Percentiles rank a stretch among this genome's conserved stretches.
phyloP scores from a whole-genome alignment of 2,329 filamentous ascomycete species.

The Fusarium nurragi region DNA sequence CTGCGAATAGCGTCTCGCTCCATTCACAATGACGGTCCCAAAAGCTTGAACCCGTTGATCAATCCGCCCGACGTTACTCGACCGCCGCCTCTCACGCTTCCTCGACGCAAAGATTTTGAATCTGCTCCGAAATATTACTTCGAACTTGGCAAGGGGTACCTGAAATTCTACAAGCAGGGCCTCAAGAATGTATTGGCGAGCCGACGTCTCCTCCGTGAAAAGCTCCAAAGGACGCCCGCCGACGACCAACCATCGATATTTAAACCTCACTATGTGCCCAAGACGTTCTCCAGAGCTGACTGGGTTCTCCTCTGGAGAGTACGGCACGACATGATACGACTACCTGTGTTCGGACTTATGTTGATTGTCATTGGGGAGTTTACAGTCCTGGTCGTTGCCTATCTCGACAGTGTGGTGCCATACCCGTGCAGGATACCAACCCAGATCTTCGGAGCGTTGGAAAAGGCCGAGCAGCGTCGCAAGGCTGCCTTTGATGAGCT shows the following conservation, averaged over 20 bases:
- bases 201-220: constrained; percentile 60
- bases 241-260: constrained; percentile 62
- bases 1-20: constrained; percentile 29
- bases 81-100: constrained; percentile 74
- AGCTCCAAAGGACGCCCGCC: constrained; percentile 55
- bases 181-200: constrained; percentile 79
- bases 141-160: constrained; percentile 76
- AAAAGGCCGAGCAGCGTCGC: constrained; percentile 64
- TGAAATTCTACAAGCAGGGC: constrained; percentile 88
- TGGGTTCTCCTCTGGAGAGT: constrained; percentile 76
- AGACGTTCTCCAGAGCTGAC: constrained; percentile 66
- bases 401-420: constrained; percentile 76
- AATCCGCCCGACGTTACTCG: constrained; percentile 80
- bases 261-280: constrained; percentile 47
- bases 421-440: constrained; percentile 83
- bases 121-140: constrained; percentile 60
- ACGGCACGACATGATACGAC: constrained; percentile 75
- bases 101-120: constrained; percentile 56
- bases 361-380: constrained; percentile 86
- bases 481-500: constrained; percentile 58
- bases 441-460: constrained; percentile 70
- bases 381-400: constrained; percentile 80
- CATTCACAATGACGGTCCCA: constrained; percentile 42
- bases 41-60: constrained; percentile 54
- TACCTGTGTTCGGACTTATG: constrained; percentile 81